These are phyloP conservation scores for Globisporangium okanoganense DNA, from an alignment of 352 stramenopile genomes.

Conservation along the genomic window DNA sequence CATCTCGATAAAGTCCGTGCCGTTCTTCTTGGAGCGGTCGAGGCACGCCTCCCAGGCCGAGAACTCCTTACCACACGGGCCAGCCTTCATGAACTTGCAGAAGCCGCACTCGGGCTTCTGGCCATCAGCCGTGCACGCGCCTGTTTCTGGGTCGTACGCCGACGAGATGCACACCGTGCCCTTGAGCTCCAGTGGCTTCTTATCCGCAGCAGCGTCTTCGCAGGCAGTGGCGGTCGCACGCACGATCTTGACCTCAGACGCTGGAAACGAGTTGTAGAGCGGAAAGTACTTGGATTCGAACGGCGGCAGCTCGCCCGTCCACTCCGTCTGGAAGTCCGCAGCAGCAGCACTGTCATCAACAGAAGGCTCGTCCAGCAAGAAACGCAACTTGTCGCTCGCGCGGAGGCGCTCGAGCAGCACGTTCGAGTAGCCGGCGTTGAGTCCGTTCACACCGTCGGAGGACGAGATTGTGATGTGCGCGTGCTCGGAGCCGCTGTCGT, in stretches of 20 bases:
- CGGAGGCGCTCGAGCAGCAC: slow-evolving; percentile 77
- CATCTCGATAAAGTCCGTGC: slow-evolving; percentile 75
- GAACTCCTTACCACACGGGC: slow-evolving; percentile 77
- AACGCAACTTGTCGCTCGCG: slow-evolving; percentile 51
- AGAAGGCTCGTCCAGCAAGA: slow-evolving; percentile 35
- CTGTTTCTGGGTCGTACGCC: slow-evolving; percentile 48
- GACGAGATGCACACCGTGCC: slow-evolving; percentile 71
- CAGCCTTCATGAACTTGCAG: slow-evolving; percentile 90
- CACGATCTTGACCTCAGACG: slow-evolving; percentile 35
- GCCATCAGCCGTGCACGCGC: slow-evolving; percentile 35
- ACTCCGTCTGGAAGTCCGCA: slow-evolving; percentile 17
- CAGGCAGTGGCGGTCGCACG: slow-evolving; percentile 10
- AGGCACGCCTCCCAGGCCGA: slow-evolving; percentile 82
- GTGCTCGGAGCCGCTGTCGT: slow-evolving; percentile 31
- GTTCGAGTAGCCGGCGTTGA: slow-evolving; percentile 57
- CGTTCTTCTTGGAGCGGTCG: slow-evolving; percentile 63
- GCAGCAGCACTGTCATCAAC: neutral
- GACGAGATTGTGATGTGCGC: slow-evolving; percentile 63
- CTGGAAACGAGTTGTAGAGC: slow-evolving; percentile 79
- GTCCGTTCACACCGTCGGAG: slow-evolving; percentile 33
- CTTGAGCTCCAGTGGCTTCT: slow-evolving; percentile 32
- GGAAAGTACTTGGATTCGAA: slow-evolving; percentile 73
- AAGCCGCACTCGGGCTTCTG: slow-evolving; percentile 84
- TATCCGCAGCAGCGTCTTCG: neutral
- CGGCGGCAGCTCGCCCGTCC: slow-evolving; percentile 55